A percentile compares a stretch with the other conserved stretches of the same genome.
Conservation (phyloP, 257 asterid species). For the Capsicum pubescens region DNA sequence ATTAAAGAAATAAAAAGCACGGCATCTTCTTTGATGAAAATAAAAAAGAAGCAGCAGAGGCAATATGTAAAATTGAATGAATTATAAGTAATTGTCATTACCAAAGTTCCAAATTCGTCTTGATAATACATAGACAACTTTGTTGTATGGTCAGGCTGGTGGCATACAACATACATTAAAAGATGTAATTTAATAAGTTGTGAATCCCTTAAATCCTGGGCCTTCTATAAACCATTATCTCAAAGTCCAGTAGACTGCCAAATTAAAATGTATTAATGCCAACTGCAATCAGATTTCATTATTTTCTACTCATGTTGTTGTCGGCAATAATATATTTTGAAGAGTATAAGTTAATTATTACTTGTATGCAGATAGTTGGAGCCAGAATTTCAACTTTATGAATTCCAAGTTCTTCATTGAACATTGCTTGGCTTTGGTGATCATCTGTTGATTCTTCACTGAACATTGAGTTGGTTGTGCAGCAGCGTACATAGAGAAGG, state of each 20-base stretch:
- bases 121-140: background rate
- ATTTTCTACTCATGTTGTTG: background rate
- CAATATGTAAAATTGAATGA: background rate
- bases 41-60: background rate
- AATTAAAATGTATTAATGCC: background rate
- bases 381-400: no score
- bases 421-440: background rate
- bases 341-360: background rate
- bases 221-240: background rate
- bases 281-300: background rate
- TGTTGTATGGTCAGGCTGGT: background rate
- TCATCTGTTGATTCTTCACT: background rate
- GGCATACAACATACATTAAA: background rate
- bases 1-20: no score
- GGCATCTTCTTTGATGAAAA: no score
- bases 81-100: no score
- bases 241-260: no score
- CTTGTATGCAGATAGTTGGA: background rate
- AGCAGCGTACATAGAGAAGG: background rate
- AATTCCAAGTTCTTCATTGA: no score
- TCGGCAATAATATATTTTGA: background rate
- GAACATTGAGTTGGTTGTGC: background rate
- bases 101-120: background rate
- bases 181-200: background rate
- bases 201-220: background rate